Base-by-base conservation (phyloP, 1,139 yeast genomes). In the Suhomyces ambrosiae region DNA sequence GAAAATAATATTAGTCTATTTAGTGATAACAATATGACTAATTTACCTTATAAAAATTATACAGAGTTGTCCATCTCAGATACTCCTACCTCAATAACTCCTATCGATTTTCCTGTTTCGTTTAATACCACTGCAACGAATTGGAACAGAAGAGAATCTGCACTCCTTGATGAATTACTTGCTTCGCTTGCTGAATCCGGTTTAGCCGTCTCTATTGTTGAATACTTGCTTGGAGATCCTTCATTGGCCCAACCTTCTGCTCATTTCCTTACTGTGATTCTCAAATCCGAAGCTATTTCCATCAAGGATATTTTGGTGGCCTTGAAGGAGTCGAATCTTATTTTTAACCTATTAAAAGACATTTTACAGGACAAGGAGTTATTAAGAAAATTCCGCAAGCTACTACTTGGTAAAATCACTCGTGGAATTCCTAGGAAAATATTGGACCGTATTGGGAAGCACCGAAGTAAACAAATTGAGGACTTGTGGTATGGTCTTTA, bases 141-240 rank as follows among this genome's bases (percentile, higher is more conserved):
- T 17, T 31, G 13, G n/a, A 17, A 10, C 6, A 37, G 33, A 17
- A 51, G 67, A 44, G 68, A 61, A 16, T 51, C 50, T 27, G 45
- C 45, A 13, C 32, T 60, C 14, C 49, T 60, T 38, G 47, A 60
- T 40, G 53, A 54, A 11, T 44, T 62, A 19, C 50, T 63, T 23
- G 48, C 49, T 7, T 50, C 67, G 0, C 52, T 63, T 34, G 52
- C 44, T 25, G 60, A 62, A 32, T 63, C 68, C 4, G 68, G 68
- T 1, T 58, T 63, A 41, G 65, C 60, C 5, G 46, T 50, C 41
- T 52, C 63, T 15, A 53, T 63, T 5, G 48, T 59, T 18, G 53
- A 56, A 32, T 56, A 56, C 41, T 50, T 61, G 30, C 42, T 61
- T 35, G 59, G 63, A 18, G 51, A 53, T 15, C 65, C 65, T 3